Evolutionary conservation across 768 basidiomycete species (phyloP).

Genomic region (Mycena rebaudengoi): DNA sequence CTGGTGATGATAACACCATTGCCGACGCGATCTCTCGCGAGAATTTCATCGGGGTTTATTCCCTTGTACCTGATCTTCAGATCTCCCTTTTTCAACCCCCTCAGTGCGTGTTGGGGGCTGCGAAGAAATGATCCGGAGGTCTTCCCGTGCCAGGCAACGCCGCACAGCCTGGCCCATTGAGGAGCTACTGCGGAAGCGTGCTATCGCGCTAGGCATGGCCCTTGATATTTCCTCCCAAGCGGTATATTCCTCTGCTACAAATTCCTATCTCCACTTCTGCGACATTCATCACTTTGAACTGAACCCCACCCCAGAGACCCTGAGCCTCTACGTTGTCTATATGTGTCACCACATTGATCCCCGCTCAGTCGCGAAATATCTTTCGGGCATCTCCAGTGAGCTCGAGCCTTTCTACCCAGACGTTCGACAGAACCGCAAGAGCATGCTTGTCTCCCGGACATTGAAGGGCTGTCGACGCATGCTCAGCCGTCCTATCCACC

Average conservation of each 20-base stretch:
- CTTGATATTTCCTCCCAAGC: neutral
- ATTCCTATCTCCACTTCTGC: conserved; percentile 14
- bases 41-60: too few relatives aligned
- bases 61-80: too few relatives aligned
- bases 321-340: neutral
- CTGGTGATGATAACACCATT: conserved; percentile 5
- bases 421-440: neutral
- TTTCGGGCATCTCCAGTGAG: neutral
- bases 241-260: conserved; percentile 3
- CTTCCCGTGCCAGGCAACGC: neutral
- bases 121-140: neutral
- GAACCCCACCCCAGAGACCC: neutral
- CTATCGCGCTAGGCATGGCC: conserved; percentile 17
- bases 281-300: conserved; percentile 6
- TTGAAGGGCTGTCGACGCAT: neutral
- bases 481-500: neutral
- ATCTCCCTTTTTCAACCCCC: too few relatives aligned
- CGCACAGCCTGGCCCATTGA: conserved; percentile 6
- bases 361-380: neutral
- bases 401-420: neutral
- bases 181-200: neutral
- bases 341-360: neutral
- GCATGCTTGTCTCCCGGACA: neutral
- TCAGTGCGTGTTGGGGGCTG: neutral
- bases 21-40: conserved; percentile 22